Conservation (phyloP, 2,329 filamentous ascomycete species). For the Periconia macrospinosa region DNA sequence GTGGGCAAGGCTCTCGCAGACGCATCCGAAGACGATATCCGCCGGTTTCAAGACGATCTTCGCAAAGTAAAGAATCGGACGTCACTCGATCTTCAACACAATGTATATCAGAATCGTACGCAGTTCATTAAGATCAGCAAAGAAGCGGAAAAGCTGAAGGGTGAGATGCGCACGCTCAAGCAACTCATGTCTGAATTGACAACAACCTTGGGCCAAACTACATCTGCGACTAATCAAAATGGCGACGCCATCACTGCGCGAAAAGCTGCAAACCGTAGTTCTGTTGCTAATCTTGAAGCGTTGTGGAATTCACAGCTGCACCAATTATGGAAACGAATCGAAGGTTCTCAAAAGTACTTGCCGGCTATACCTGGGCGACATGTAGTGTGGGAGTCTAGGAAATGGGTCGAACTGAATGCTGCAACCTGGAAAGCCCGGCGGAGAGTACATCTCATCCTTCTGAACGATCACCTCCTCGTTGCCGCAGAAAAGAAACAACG, state of each 20-base stretch:
- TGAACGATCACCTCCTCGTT: constrained; percentile 92
- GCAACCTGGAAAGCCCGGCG: constrained; percentile 93
- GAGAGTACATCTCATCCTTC: constrained; percentile 85
- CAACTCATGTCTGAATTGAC: constrained; percentile 91
- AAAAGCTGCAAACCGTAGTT: constrained; percentile 78
- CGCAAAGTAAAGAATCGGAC: constrained; percentile 77
- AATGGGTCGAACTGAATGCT: constrained; percentile 96
- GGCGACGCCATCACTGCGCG: constrained; percentile 47
- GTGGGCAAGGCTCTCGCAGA: constrained; percentile 75
- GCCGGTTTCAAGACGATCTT: constrained; percentile 75
- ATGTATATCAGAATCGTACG: constrained; percentile 93
- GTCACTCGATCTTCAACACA: constrained; percentile 84
- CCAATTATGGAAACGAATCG: constrained; percentile 93
- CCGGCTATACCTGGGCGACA: constrained; percentile 90
- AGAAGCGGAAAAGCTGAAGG: constrained; percentile 96
- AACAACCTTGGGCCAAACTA: constrained; percentile 50
- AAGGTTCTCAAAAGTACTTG: constrained; percentile 95
- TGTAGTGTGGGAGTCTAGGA: constrained; percentile 87
- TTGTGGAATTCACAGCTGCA: constrained; percentile 71
- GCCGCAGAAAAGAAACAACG: constrained; percentile 94
- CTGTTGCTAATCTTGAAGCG: constrained; percentile 73
- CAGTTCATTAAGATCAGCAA: constrained; percentile 99
- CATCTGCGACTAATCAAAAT: constrained; percentile 43
- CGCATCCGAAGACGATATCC: constrained; percentile 84
- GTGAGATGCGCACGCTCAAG: constrained; percentile 88